A percentile compares a stretch with the other conserved stretches of the same genome.
Evolutionary conservation across 257 asterid species (phyloP).

Genomic region (Lantana camara): DNA sequence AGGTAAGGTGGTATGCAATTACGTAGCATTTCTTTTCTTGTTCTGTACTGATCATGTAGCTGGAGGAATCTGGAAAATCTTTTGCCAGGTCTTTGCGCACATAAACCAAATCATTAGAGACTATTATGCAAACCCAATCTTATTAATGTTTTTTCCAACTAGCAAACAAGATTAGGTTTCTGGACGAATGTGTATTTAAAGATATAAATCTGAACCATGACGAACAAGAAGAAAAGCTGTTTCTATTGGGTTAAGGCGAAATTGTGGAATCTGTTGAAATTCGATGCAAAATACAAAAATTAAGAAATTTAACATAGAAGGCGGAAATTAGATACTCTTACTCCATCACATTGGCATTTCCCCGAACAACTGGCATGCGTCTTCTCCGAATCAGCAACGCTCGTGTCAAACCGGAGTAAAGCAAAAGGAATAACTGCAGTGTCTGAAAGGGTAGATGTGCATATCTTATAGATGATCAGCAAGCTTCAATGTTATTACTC

Average conservation of each 20-base stretch:
- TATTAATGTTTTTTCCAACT: too few species aligned
- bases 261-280: not conserved
- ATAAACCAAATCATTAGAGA: too few species aligned
- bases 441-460: not conserved
- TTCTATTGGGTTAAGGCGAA: not conserved
- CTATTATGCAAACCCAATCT: too few species aligned
- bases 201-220: not conserved
- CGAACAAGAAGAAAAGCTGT: not conserved
- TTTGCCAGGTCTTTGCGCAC: not conserved
- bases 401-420: not conserved
- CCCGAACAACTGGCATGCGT: conserved; percentile 12
- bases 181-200: not conserved
- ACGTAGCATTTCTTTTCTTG: too few species aligned
- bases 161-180: conserved; percentile 14
- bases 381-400: not conserved
- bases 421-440: not conserved
- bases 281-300: not conserved
- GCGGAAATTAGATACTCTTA: not conserved
- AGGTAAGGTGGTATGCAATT: conserved; percentile 15
- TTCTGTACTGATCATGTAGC: too few species aligned
- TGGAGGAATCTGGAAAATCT: too few species aligned
- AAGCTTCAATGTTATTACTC: not conserved
- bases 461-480: not conserved
- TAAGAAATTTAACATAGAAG: conserved; percentile 19
- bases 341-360: conserved; percentile 6